Conservation (phyloP, 1,284 basidiomycete species). For the Laetiporus sulphureus region DNA sequence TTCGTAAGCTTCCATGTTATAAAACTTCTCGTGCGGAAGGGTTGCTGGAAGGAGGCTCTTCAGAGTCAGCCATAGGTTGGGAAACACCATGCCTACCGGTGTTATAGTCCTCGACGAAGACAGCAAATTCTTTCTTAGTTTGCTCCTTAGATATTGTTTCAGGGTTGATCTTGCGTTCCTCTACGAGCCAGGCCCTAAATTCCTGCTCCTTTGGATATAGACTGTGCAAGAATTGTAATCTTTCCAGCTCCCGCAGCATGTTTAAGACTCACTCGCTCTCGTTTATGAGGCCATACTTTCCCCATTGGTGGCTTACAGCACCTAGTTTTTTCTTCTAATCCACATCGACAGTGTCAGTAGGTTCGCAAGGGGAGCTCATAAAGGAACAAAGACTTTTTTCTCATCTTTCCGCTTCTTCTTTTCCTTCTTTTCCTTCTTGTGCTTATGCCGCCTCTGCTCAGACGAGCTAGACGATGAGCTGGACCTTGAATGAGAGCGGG, state of each 20-base stretch:
- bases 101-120: conserved; percentile 82
- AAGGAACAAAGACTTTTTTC: conserved; percentile 41
- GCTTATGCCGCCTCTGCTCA: conserved; percentile 36
- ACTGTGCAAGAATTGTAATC: conserved; percentile 29
- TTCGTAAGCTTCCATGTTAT: conserved; percentile 79
- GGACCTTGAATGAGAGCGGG: conserved; percentile 29
- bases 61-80: conserved; percentile 4
- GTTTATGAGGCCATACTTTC: conserved; percentile 80
- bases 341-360: too few relatives aligned
- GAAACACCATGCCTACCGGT: conserved; percentile 47
- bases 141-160: conserved; percentile 81
- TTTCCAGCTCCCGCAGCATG: background rate
- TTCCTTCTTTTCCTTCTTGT: conserved; percentile 35
- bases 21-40: conserved; percentile 88
- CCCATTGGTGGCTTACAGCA: conserved; percentile 68
- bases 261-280: conserved; percentile 68
- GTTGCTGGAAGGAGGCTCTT: conserved; percentile 48
- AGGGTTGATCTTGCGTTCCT: conserved; percentile 83
- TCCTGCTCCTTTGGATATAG: conserved; percentile 76
- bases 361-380: conserved; percentile 1
- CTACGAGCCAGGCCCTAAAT: conserved; percentile 86
- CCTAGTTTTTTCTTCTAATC: conserved; percentile 50
- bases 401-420: conserved; percentile 63
- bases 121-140: conserved; percentile 76
- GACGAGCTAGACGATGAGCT: conserved; percentile 31